Base-by-base conservation (phyloP, 371 early-diverging fungal species). In the Basidiobolus meristosporus region DNA sequence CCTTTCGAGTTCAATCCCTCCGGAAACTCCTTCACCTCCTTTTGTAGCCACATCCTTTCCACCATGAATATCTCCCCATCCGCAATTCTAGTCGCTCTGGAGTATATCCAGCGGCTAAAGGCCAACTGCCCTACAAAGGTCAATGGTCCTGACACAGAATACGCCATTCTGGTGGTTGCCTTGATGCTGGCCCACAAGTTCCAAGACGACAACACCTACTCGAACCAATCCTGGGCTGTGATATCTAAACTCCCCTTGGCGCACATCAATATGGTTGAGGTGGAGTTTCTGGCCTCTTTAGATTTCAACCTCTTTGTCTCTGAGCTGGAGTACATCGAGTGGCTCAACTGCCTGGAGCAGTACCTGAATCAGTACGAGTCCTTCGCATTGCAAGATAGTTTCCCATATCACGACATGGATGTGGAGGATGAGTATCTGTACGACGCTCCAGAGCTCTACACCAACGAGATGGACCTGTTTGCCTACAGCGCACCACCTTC, bases 131-230 rank as follows among this genome's bases (percentile, higher is more conserved):
- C 75, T 0, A 54, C 51, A 31, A 70, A 71, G 21, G 69, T 71
- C 49, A 71, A 71, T 39, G 70, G 68, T 1, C 71, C 57, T 31
- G 82, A 81, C 21, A 77, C 80, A 18, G 84, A 83, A 50, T 82
- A 26, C 9, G 9, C 26, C 26, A 26, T 26, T 9, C 26, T 26
- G 73, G 46, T 63, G 78, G 81, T 82, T 7, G 77, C 84, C 7
- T 50, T 83, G 16, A 79, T 83, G 78, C 48, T 54, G 53, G 77
- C 69, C 9, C 71, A 72, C 49, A 77, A 77, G 37, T 73, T 73
- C 45, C 50, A 71, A 41, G 73, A 73, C 36, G 77, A 77, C 45
- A 70, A 73, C 41, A 73, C 73, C 0, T 77, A 70, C 39, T 73
- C 73, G 7, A 77, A 77, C 56, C 71, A 73, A 46, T 70, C 74